A percentile compares a stretch with the other conserved stretches of the same genome.
Evolutionary conservation across 1,284 basidiomycete species (phyloP).

Genomic region (Cutaneotrichosporon sp.): DNA sequence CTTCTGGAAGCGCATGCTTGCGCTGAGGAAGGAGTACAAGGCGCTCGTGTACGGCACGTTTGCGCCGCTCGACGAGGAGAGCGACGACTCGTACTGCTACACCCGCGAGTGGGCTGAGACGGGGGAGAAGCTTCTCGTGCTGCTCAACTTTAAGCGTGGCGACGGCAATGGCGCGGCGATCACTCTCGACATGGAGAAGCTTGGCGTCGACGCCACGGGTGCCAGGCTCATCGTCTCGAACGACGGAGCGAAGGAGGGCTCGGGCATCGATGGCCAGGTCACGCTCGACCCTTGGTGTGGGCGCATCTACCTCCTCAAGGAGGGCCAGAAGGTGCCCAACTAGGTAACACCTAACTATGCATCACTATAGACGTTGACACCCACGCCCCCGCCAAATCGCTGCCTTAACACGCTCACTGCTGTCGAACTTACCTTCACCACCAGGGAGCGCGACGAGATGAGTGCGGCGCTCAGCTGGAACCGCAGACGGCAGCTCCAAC

Average conservation of each 20-base stretch:
- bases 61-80: constrained; percentile 54
- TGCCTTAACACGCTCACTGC: too few species aligned
- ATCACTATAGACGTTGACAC: too few species aligned
- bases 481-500: too few species aligned
- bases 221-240: constrained; percentile 36
- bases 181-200: constrained; percentile 15
- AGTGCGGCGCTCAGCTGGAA: too few species aligned
- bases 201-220: constrained; percentile 23
- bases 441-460: too few species aligned
- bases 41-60: constrained; percentile 59
- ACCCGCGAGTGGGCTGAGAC: constrained; percentile 50
- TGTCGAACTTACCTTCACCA: too few species aligned
- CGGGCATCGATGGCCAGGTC: constrained; percentile 19
- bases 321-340: constrained; percentile 6
- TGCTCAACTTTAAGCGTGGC: constrained; percentile 59
- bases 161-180: constrained; percentile 23
- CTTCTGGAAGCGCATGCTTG: constrained; percentile 65
- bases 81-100: constrained; percentile 62
- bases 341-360: too few species aligned
- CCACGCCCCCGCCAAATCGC: too few species aligned
- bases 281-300: constrained; percentile 31
- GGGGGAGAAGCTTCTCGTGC: constrained; percentile 53
- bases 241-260: constrained; percentile 22
- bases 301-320: constrained; percentile 32
- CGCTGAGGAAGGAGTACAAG: constrained; percentile 62